phyloP scores from a whole-genome alignment of 805 yeast genomes.

The Tetrapisispora fleetii region DNA sequence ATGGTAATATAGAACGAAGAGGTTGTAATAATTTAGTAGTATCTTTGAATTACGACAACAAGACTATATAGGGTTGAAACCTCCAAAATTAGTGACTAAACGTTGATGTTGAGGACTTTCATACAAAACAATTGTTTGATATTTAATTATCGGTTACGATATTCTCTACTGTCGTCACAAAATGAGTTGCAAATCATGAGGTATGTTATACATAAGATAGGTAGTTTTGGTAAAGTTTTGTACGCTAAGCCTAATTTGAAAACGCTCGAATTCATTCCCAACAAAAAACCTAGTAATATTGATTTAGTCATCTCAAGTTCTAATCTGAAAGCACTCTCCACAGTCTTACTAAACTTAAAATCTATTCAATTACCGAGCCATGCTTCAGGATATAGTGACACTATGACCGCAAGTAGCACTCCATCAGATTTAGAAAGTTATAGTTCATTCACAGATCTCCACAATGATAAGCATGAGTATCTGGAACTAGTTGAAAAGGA shows the following conservation, averaged over 20 bases:
- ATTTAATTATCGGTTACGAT: conserved; percentile 8
- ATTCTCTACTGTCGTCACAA: conserved; percentile 3
- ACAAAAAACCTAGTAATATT: conserved; percentile 7
- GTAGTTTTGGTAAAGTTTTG: conserved; percentile 10
- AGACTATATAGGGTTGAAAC: too few species aligned
- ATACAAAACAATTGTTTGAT: conserved; percentile 10
- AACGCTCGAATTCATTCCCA: conserved; percentile 3
- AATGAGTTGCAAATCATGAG: conserved; percentile 9
- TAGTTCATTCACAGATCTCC: neutral
- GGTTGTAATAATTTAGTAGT: too few species aligned
- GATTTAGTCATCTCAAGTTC: conserved; percentile 11
- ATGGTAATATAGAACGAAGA: too few species aligned
- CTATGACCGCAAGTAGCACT: neutral
- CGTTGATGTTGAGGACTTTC: neutral
- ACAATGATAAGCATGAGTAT: neutral
- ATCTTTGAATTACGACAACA: too few species aligned
- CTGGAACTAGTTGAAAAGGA: neutral
- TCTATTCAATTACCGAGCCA: conserved; percentile 6
- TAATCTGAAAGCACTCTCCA: conserved; percentile 6
- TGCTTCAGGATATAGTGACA: neutral
- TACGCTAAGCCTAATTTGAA: conserved; percentile 13
- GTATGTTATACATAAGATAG: conserved; percentile 6
- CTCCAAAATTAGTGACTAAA: neutral
- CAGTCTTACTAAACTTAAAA: conserved; percentile 9
- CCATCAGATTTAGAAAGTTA: neutral